Percentiles rank a stretch among this genome's conserved stretches.
phyloP scores from a whole-genome alignment of 306 rosid species.

The Cercis canadensis region DNA sequence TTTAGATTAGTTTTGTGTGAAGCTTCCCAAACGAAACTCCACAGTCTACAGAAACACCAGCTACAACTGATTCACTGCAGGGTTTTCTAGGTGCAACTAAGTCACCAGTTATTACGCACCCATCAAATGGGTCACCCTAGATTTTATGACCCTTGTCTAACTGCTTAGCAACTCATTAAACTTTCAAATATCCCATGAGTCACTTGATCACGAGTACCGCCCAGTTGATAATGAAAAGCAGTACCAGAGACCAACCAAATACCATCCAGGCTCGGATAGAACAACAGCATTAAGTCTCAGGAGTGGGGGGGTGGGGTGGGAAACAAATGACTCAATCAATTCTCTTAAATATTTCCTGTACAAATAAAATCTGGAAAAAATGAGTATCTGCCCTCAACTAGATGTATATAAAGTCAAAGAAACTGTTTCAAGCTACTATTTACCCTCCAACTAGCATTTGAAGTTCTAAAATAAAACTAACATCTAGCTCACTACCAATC shows the following conservation, averaged over 20 bases:
- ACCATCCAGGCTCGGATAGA: not conserved
- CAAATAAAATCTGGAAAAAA: slow-evolving; percentile 32
- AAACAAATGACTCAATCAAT: not conserved
- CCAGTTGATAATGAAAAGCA: not conserved
- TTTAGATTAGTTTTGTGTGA: too few relatives aligned
- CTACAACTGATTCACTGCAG: not conserved
- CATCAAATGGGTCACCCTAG: too few relatives aligned
- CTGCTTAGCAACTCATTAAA: not conserved
- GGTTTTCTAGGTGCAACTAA: not conserved
- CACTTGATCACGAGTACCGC: not conserved
- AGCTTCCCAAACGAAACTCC: not conserved
- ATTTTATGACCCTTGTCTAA: not conserved
- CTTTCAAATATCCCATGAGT: not conserved
- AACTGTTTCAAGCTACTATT: not conserved
- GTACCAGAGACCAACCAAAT: not conserved
- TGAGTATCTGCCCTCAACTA: slow-evolving; percentile 19
- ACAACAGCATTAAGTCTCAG: too few relatives aligned
- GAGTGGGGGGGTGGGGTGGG: too few relatives aligned
- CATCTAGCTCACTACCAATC: slow-evolving; percentile 12
- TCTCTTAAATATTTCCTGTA: slow-evolving; percentile 3
- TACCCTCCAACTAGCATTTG: not conserved
- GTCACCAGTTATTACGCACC: not conserved
- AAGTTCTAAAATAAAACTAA: not conserved
- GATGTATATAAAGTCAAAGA: not conserved
- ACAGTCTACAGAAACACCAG: too few relatives aligned